Evolutionary conservation across 108 stramenopile species (phyloP).

Genomic region (Nitzschia sp.): DNA sequence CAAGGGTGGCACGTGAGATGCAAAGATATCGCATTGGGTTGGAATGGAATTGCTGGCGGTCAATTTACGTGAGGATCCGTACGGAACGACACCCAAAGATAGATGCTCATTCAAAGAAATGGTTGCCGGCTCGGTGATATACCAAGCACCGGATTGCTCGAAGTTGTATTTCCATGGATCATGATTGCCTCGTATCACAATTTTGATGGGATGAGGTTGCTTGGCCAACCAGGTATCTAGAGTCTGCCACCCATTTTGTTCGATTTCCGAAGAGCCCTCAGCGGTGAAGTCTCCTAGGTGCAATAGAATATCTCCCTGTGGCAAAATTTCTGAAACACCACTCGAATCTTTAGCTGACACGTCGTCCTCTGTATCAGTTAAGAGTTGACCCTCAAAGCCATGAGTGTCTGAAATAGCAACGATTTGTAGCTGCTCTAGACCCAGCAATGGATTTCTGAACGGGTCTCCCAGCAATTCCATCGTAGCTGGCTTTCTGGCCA

Average conservation of each 20-base stretch:
- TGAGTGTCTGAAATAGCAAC: constrained; percentile 75
- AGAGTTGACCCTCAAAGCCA: constrained; percentile 63
- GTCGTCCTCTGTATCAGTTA: constrained; percentile 4
- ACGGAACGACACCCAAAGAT: constrained; percentile 48
- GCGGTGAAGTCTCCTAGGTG: constrained; percentile 79
- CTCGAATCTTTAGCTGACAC: neutral
- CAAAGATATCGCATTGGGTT: constrained; percentile 57
- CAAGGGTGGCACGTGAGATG: constrained; percentile 67
- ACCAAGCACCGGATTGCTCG: constrained; percentile 51
- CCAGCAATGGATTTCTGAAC: neutral
- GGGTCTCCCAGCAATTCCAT: neutral
- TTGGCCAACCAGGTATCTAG: constrained; percentile 65
- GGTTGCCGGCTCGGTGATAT: constrained; percentile 42
- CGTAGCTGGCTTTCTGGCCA: neutral
- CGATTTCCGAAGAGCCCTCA: constrained; percentile 31
- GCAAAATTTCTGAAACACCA: constrained; percentile 38
- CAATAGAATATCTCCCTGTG: constrained; percentile 63
- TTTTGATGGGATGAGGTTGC: constrained; percentile 67
- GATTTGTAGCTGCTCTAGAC: constrained; percentile 32
- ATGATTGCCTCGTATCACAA: constrained; percentile 80
- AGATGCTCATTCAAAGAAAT: constrained; percentile 24
- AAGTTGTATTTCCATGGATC: constrained; percentile 54
- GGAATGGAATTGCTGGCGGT: constrained; percentile 27
- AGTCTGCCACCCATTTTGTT: constrained; percentile 25
- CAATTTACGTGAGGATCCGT: constrained; percentile 40